These are phyloP conservation scores for Camelina neglecta DNA, from an alignment of 345 rosid species.

Conservation along the genomic window DNA sequence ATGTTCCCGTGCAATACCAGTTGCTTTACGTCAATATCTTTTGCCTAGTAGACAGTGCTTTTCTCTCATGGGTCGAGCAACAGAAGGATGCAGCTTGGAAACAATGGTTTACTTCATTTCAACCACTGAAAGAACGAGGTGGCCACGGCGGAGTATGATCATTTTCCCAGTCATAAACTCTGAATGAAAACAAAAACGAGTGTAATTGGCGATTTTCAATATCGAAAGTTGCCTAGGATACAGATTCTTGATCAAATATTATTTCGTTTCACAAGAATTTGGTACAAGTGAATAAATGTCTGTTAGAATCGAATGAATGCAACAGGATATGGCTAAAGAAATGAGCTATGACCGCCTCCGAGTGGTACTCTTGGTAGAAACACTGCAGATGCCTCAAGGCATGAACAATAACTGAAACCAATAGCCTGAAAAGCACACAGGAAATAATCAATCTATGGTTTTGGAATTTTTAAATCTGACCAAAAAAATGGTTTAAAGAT, in stretches of 20 bases:
- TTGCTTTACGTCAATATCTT: conserved; percentile 85
- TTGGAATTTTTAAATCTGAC: background rate
- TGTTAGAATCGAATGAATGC: conserved; percentile 10
- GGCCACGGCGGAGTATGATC: conserved; percentile 54
- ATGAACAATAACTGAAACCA: conserved; percentile 72
- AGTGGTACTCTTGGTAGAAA: conserved; percentile 86
- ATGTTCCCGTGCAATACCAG: conserved; percentile 84
- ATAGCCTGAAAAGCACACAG: conserved; percentile 58
- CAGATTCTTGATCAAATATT: conserved; percentile 42
- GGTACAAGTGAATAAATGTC: conserved; percentile 16
- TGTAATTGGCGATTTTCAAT: conserved; percentile 17
- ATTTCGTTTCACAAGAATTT: conserved; percentile 9
- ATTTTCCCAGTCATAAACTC: conserved; percentile 23
- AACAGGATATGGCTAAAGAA: conserved; percentile 46
- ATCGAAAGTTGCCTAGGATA: conserved; percentile 25
- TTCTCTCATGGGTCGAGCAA: conserved; percentile 89
- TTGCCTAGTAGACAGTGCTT: conserved; percentile 88
- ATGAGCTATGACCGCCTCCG: conserved; percentile 79
- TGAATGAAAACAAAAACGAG: conserved; percentile 25
- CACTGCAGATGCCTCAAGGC: conserved; percentile 53
- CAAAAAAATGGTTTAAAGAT: background rate
- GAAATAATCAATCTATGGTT: background rate
- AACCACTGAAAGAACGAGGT: conserved; percentile 60
- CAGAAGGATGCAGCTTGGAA: conserved; percentile 98
- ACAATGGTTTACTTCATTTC: conserved; percentile 66